A percentile compares a stretch with the other conserved stretches of the same genome.
Evolutionary conservation across 106 monocot species (phyloP).

Genomic region (Acorus gramineus): DNA sequence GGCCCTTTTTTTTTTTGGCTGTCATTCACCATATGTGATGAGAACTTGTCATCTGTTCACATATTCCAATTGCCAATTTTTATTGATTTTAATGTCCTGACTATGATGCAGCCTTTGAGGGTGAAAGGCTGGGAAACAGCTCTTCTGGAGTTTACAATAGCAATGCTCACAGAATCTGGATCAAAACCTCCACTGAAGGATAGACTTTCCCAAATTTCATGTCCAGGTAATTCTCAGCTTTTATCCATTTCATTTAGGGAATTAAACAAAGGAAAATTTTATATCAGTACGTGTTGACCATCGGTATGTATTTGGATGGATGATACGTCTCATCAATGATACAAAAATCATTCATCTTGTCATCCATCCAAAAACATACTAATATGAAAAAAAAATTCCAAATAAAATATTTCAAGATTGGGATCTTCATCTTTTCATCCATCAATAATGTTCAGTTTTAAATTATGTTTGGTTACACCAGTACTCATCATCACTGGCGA

Average conservation of each 20-base stretch:
- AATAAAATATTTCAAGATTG: too few relatives aligned
- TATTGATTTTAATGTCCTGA: too few relatives aligned
- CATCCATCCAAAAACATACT: not conserved
- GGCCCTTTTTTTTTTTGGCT: too few relatives aligned
- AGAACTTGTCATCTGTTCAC: too few relatives aligned
- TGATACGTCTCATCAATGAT: too few relatives aligned
- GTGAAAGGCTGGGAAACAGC: conserved; percentile 74
- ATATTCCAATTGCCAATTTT: too few relatives aligned
- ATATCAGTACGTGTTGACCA: too few relatives aligned
- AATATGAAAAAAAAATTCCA: not conserved
- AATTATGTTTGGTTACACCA: conserved; percentile 9
- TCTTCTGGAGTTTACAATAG: conserved; percentile 65
- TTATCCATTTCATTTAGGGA: not conserved
- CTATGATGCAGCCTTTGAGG: conserved; percentile 51
- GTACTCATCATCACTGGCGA: conserved; percentile 81
- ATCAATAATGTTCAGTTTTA: too few relatives aligned
- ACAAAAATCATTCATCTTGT: too few relatives aligned
- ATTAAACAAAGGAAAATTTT: not conserved
- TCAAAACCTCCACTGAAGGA: conserved; percentile 25
- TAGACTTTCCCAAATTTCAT: conserved; percentile 61
- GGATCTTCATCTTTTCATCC: too few relatives aligned
- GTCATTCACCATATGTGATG: too few relatives aligned
- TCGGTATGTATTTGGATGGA: too few relatives aligned
- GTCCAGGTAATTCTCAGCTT: conserved; percentile 42
- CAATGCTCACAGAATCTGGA: conserved; percentile 60